Conservation (phyloP, 1,139 yeast genomes). For the Scheffersomyces illinoinensis region DNA sequence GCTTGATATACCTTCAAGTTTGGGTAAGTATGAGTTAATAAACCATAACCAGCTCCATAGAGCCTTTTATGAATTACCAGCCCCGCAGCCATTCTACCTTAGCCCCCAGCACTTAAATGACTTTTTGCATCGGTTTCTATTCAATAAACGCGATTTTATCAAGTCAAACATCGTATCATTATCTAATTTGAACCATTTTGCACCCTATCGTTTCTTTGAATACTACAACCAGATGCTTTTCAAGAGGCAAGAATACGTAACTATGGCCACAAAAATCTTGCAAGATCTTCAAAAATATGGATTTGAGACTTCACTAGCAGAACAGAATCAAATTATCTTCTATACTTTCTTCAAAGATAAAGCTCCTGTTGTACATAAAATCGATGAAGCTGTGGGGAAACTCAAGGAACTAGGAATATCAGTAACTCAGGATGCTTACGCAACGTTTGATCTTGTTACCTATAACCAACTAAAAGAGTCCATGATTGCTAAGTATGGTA, state of each 20-base stretch:
- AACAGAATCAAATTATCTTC: slow-evolving; percentile 31
- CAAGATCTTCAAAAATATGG: slow-evolving; percentile 26
- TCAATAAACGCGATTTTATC: slow-evolving; percentile 18
- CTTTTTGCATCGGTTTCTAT: slow-evolving; percentile 30
- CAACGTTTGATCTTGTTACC: slow-evolving; percentile 20
- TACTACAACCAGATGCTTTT: slow-evolving; percentile 19
- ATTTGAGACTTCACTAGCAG: slow-evolving; percentile 30
- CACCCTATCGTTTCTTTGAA: slow-evolving; percentile 2
- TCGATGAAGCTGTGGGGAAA: slow-evolving; percentile 6
- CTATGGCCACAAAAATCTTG: slow-evolving; percentile 23
- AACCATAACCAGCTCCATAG: slow-evolving; percentile 29
- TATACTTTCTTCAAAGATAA: slow-evolving; percentile 34
- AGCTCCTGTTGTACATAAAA: slow-evolving; percentile 15
- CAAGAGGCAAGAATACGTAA: slow-evolving; percentile 19
- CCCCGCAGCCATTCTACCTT: slow-evolving; percentile 34
- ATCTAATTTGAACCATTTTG: slow-evolving; percentile 5
- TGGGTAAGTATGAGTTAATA: slow-evolving; percentile 17
- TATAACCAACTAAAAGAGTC: slow-evolving; percentile 16
- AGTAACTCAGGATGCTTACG: slow-evolving; percentile 2
- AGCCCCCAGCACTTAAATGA: slow-evolving; percentile 38
- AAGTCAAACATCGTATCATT: slow-evolving; percentile 22
- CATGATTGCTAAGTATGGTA: not conserved
- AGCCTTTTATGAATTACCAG: slow-evolving; percentile 37
- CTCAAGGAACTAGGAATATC: not conserved
- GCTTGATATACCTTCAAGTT: not conserved